Percentiles rank a stretch among this genome's conserved stretches.
Conservation (phyloP, 306 rosid genomes). For the Senna tora region DNA sequence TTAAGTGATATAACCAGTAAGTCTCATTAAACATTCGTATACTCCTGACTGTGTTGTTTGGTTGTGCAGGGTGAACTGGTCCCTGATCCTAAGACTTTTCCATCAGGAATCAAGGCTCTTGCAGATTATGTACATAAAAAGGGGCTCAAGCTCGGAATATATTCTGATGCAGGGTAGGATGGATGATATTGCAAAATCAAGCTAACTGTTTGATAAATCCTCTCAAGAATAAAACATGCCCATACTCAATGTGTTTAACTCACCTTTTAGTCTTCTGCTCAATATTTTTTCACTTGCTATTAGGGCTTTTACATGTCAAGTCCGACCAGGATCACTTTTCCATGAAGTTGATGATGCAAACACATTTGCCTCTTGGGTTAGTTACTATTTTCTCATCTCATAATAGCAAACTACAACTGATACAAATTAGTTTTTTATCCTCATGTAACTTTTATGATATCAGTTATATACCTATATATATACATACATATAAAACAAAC, state of each 20-base stretch:
- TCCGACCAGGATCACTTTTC: conserved; percentile 89
- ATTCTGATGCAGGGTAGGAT: conserved; percentile 97
- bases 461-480: too few relatives aligned
- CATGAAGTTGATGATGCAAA: conserved; percentile 84
- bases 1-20: conserved; percentile 6
- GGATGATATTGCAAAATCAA: conserved; percentile 38
- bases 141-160: conserved; percentile 94
- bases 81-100: conserved; percentile 71
- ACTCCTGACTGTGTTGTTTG: conserved; percentile 41
- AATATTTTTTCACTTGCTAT: conserved; percentile 41
- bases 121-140: conserved; percentile 84
- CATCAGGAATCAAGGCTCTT: conserved; percentile 91
- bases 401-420: conserved; percentile 27
- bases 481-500: background rate
- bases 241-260: conserved; percentile 29
- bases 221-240: conserved; percentile 20
- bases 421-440: conserved; percentile 23
- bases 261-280: conserved; percentile 28
- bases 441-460: conserved; percentile 10
- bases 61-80: conserved; percentile 71
- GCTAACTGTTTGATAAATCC: conserved; percentile 34
- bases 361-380: conserved; percentile 92
- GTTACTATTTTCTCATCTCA: conserved; percentile 40
- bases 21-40: conserved; percentile 23
- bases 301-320: conserved; percentile 90